Evolutionary conservation across 768 basidiomycete genomes (phyloP).

Genomic region (Tricholoma sp.): DNA sequence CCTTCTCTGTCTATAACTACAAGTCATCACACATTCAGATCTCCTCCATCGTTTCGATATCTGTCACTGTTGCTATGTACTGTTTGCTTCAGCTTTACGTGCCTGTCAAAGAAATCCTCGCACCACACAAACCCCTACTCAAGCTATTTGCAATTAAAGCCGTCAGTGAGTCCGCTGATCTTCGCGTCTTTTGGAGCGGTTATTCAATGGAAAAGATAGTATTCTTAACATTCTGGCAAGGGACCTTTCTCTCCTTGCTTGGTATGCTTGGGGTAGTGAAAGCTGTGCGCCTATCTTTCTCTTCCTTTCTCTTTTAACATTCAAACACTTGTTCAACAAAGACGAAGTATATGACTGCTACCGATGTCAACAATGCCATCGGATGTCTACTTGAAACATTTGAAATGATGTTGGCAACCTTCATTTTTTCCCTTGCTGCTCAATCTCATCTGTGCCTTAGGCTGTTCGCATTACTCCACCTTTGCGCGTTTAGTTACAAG

Average conservation of each 20-base stretch:
- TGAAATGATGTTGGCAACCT: slow-evolving; percentile 62
- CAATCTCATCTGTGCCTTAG: slow-evolving; percentile 24
- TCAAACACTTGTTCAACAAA: slow-evolving; percentile 14
- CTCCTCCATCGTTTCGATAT: slow-evolving; percentile 55
- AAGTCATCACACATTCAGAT: slow-evolving; percentile 33
- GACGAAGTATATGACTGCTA: slow-evolving; percentile 68
- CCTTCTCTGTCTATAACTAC: background rate
- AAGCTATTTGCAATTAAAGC: slow-evolving; percentile 73
- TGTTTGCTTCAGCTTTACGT: slow-evolving; percentile 70
- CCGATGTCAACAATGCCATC: slow-evolving; percentile 68
- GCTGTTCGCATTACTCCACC: slow-evolving; percentile 64
- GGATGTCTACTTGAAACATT: slow-evolving; percentile 64
- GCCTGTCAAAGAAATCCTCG: slow-evolving; percentile 47
- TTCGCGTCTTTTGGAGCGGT: background rate
- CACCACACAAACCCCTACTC: slow-evolving; percentile 54
- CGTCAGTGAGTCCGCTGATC: slow-evolving; percentile 41
- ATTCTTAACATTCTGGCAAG: slow-evolving; percentile 78
- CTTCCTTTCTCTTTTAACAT: background rate
- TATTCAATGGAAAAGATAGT: slow-evolving; percentile 29
- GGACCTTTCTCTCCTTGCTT: slow-evolving; percentile 42
- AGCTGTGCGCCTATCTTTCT: background rate
- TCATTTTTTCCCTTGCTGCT: background rate
- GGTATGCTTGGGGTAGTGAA: background rate
- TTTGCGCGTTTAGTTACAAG: slow-evolving; percentile 68
- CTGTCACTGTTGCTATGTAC: slow-evolving; percentile 77